Evolutionary conservation across 805 yeast genomes (phyloP).

Genomic region (Starmerella ratchasimensis): DNA sequence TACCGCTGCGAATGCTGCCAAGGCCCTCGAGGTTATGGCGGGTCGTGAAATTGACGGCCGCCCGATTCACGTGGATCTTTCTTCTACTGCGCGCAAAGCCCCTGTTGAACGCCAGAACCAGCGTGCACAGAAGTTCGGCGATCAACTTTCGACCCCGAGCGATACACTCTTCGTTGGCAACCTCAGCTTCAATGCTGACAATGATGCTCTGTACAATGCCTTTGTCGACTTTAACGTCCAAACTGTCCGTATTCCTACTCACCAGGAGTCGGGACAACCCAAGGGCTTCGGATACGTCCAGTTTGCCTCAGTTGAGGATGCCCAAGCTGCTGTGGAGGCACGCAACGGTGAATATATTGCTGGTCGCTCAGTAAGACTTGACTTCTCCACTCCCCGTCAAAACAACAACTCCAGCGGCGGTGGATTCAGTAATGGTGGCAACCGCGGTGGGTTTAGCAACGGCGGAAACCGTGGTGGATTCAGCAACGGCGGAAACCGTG

Average conservation of each 20-base stretch:
- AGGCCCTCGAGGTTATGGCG: constrained; percentile 71
- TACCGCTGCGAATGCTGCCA: constrained; percentile 61
- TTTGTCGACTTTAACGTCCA: constrained; percentile 64
- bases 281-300: constrained; percentile 99
- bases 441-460: constrained; percentile 19
- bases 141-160: constrained; percentile 78
- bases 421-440: constrained; percentile 18
- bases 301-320: constrained; percentile 74
- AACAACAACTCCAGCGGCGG: constrained; percentile 28
- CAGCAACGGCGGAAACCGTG: constrained; percentile 7
- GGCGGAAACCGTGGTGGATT: constrained; percentile 22
- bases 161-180: constrained; percentile 95
- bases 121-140: constrained; percentile 85
- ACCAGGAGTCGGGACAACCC: constrained; percentile 97
- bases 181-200: constrained; percentile 78
- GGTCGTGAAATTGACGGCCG: constrained; percentile 96
- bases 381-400: constrained; percentile 85
- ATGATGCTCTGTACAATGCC: constrained; percentile 58
- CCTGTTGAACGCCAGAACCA: constrained; percentile 42
- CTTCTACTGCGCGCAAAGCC: constrained; percentile 57
- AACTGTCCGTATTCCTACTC: constrained; percentile 91
- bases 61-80: constrained; percentile 84
- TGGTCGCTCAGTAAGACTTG: constrained; percentile 90
- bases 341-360: constrained; percentile 79
- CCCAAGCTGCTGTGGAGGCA: constrained; percentile 74